Percentiles rank a stretch among this genome's conserved stretches.
These are phyloP conservation scores for Nemania bipapillata DNA, from an alignment of 2,329 filamentous ascomycete species.

Conservation along the genomic window DNA sequence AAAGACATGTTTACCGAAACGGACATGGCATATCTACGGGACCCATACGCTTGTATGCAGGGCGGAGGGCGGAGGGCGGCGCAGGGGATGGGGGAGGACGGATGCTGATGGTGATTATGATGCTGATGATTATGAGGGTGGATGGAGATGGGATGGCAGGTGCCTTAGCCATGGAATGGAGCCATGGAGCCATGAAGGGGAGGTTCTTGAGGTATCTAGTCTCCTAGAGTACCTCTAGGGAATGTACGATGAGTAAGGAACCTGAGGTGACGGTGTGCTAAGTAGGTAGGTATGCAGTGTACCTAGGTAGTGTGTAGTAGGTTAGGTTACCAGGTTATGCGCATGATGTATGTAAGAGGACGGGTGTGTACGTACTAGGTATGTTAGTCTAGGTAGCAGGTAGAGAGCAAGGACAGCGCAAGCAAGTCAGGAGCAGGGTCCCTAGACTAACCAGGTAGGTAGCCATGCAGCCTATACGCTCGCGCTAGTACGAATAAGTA, in stretches of 20 bases:
- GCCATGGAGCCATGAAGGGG: no score
- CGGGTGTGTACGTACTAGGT: not conserved
- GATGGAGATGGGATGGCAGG: conserved; percentile 31
- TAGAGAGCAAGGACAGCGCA: not conserved
- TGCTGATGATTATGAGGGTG: conserved; percentile 7
- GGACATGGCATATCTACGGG: conserved; percentile 36
- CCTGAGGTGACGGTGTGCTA: not conserved
- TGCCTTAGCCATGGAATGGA: conserved; percentile 41
- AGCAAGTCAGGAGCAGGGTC: conserved; percentile 11
- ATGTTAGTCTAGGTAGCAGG: not conserved
- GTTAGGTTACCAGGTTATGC: not conserved
- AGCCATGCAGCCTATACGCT: conserved; percentile 25
- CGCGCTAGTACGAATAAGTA: conserved; percentile 35
- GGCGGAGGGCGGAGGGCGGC: conserved; percentile 38
- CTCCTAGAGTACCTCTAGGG: not conserved
- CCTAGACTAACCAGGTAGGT: conserved; percentile 10
- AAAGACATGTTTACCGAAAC: conserved; percentile 48
- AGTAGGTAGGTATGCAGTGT: not conserved
- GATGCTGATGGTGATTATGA: conserved; percentile 12
- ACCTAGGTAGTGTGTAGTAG: not conserved
- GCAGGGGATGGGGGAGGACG: conserved; percentile 35
- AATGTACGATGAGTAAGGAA: not conserved
- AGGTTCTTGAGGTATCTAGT: conserved; percentile 10
- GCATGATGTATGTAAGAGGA: not conserved
- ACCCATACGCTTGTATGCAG: conserved; percentile 39